A percentile compares a stretch with the other conserved stretches of the same genome.
These are phyloP conservation scores for Trypanosoma lewisi DNA, from an alignment of 208 protist genomes.

Conservation along the genomic window DNA sequence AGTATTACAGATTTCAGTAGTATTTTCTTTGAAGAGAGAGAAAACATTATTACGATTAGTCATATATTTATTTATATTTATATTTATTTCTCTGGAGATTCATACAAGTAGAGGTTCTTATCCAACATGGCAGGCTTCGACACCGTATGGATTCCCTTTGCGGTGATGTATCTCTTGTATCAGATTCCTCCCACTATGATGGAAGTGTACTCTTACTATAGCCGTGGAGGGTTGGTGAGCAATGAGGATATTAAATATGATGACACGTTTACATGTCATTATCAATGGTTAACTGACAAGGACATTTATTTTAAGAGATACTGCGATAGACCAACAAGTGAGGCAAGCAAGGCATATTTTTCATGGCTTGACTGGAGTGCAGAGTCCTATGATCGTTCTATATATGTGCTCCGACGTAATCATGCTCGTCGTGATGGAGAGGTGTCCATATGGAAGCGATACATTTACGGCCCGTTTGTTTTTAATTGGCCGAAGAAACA, in stretches of 20 bases:
- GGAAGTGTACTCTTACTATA: constrained; percentile 91
- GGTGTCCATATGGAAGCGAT: constrained; percentile 66
- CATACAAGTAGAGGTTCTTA: neutral
- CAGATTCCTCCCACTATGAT: constrained; percentile 88
- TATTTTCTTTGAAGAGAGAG: neutral
- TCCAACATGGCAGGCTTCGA: constrained; percentile 70
- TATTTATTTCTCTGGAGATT: neutral
- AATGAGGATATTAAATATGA: constrained; percentile 87
- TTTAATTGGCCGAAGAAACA: constrained; percentile 91
- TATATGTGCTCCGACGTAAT: constrained; percentile 80
- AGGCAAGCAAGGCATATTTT: constrained; percentile 85
- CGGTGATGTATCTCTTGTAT: constrained; percentile 87
- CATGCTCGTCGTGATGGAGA: constrained; percentile 62
- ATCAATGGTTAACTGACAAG: constrained; percentile 65
- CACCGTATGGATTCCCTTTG: constrained; percentile 80
- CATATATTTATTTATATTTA: too few relatives aligned
- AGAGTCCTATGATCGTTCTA: constrained; percentile 83
- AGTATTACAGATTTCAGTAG: neutral
- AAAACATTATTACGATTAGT: neutral
- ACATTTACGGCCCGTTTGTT: constrained; percentile 87
- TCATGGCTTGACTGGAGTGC: constrained; percentile 87
- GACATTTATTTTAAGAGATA: constrained; percentile 89
- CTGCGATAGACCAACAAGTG: constrained; percentile 78
- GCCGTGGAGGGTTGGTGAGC: constrained; percentile 75
- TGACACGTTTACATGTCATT: constrained; percentile 69